Conservation (phyloP, 208 protist species). For the Trypanosoma melophagium region DNA sequence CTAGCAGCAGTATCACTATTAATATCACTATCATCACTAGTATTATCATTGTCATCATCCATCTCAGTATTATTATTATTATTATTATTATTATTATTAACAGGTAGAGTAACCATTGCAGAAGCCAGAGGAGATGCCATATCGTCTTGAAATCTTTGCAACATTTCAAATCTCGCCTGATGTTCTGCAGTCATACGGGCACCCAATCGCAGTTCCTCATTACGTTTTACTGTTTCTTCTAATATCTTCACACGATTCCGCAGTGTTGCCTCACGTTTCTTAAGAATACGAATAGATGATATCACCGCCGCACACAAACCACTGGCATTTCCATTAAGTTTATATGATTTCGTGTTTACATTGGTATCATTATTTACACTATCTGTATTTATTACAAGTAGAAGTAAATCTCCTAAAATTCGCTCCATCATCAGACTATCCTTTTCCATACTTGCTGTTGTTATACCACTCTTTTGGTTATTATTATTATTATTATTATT, state of each 20-base stretch:
- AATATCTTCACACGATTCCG: conserved; percentile 7
- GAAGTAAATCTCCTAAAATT: no score
- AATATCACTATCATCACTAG: neutral
- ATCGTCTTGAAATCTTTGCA: no score
- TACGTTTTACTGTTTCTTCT: neutral
- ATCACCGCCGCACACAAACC: conserved; percentile 4
- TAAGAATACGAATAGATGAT: neutral
- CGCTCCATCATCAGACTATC: no score
- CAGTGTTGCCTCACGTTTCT: conserved; percentile 6
- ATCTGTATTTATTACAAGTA: neutral
- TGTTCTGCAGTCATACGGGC: no score
- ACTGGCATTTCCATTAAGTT: neutral
- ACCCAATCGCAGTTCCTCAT: neutral
- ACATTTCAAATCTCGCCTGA: no score
- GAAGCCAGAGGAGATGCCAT: neutral
- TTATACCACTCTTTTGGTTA: no score
- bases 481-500: no score
- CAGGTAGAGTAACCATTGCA: neutral
- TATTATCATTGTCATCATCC: conserved; percentile 3
- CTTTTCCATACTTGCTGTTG: no score
- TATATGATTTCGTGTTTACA: neutral
- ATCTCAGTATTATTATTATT: neutral
- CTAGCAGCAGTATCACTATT: neutral
- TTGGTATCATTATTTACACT: neutral
- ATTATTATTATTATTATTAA: neutral